Conservation (phyloP, 805 yeast species). For the Pichia nakasei region DNA sequence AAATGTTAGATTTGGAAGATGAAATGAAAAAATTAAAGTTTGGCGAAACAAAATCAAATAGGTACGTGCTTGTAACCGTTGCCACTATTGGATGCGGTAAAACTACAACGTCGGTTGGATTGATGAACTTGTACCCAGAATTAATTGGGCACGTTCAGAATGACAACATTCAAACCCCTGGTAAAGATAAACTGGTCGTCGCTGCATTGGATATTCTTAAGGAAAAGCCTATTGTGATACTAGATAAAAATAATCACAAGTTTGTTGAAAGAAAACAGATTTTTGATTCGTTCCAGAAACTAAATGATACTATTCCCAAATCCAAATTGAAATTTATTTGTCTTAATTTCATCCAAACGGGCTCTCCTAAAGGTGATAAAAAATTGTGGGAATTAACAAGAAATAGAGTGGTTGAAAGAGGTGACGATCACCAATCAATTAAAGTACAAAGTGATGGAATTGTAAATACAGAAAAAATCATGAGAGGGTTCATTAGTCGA, state of each 20-base stretch:
- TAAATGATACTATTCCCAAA: constrained; percentile 36
- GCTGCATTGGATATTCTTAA: constrained; percentile 35
- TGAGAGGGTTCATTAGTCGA: constrained; percentile 65
- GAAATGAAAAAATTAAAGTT: constrained; percentile 17
- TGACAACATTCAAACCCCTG: constrained; percentile 53
- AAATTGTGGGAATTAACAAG: constrained; percentile 45
- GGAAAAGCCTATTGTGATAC: constrained; percentile 44
- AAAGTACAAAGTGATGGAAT: constrained; percentile 41
- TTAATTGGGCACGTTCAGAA: constrained; percentile 72
- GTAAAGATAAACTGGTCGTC: constrained; percentile 41
- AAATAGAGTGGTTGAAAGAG: constrained; percentile 55
- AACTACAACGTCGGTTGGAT: constrained; percentile 66
- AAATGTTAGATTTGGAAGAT: constrained; percentile 25
- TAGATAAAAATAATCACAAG: constrained; percentile 81
- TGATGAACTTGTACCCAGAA: constrained; percentile 43
- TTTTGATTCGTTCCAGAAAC: constrained; percentile 39
- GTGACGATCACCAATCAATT: constrained; percentile 85
- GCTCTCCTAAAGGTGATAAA: constrained; percentile 13
- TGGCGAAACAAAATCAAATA: constrained; percentile 31
- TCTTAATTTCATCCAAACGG: constrained; percentile 44
- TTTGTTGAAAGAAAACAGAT: constrained; percentile 60
- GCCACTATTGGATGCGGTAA: constrained; percentile 95
- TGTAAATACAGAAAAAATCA: constrained; percentile 45
- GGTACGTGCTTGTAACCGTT: constrained; percentile 67
- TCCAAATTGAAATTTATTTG: constrained; percentile 52